Evolutionary conservation across 257 asterid genomes (phyloP), one percentile per base, ranked within the genome.

Genomic region (Gentiana straminea): DNA sequence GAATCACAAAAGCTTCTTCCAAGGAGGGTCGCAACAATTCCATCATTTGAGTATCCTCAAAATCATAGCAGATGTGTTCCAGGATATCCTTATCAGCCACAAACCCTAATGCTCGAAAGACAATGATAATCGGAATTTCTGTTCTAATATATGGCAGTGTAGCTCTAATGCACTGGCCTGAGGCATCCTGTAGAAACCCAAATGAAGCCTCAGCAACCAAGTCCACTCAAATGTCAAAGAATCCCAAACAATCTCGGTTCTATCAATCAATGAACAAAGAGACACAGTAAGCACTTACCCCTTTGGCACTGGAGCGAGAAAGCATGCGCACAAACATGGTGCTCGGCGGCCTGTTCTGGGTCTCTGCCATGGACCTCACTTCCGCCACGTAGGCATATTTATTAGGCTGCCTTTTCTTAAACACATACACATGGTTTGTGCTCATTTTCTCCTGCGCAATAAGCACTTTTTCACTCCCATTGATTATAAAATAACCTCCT

Each of bases 381-480:
- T 91, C 97, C 32, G 79, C 95, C 67, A 84, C 94, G 38, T 71
- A 92, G 8, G 97, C 97, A 83, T 92, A 92, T 81, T 92, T 92
- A 83, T 92, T 92, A 13, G 98, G 98, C 68, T 92, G 98, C 78
- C 97, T 83, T 81, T 84, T 92, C 71, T 92, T 92, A 54, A 88
- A 92, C 9, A 92, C 98, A 61, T 92, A 92, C 35, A 92, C 98
- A 59, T 92, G 98, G 73, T 92, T 92, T 35, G 98, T 92, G 75
- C 97, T 92, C 98, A 92, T 92, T 78, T 92, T 92, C 81, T 92
- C 98, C 82, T 92, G 98, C 62, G 98, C 98, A 71, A 92, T 88
- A 50, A 92, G 76, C 48, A 92, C 98, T 78, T 92, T 92, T 58
- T 92, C 98, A 83, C 98, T 92, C 52, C 98, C 97, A 36, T 92